Conservation (phyloP, 306 rosid genomes). For the Rosa chinensis region DNA sequence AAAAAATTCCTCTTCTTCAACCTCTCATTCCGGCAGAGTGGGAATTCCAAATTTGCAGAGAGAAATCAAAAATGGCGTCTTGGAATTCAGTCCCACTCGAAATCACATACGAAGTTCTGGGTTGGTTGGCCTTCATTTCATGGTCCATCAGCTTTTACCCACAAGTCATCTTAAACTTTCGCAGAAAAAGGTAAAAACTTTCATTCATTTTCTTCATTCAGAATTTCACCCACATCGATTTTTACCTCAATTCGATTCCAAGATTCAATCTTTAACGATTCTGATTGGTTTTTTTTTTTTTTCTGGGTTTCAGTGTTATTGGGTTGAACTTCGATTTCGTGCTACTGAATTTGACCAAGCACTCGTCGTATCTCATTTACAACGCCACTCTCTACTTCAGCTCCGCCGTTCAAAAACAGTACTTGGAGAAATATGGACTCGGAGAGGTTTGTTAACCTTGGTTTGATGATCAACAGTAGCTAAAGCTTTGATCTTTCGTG, state of each 20-base stretch:
- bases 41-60: neutral
- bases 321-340: constrained; percentile 81
- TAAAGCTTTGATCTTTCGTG: neutral
- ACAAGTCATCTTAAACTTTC: constrained; percentile 69
- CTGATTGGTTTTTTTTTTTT: neutral
- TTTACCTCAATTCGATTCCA: neutral
- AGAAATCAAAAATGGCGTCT: constrained; percentile 44
- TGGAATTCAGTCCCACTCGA: constrained; percentile 74
- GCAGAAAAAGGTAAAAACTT: constrained; percentile 57
- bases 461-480: neutral
- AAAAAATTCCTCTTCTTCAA: neutral
- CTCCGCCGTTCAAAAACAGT: constrained; percentile 62
- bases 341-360: constrained; percentile 76
- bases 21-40: neutral
- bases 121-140: constrained; percentile 66
- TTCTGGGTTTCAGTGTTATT: constrained; percentile 54
- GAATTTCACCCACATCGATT: neutral
- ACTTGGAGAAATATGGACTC: constrained; percentile 55
- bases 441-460: constrained; percentile 43
- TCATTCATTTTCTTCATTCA: neutral
- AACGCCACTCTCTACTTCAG: constrained; percentile 75
- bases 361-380: constrained; percentile 66
- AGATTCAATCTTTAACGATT: neutral
- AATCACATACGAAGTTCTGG: constrained; percentile 56
- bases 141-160: constrained; percentile 80